phyloP scores from a whole-genome alignment of 2,329 filamentous ascomycete species.

The Lasiodiplodia theobromae region DNA sequence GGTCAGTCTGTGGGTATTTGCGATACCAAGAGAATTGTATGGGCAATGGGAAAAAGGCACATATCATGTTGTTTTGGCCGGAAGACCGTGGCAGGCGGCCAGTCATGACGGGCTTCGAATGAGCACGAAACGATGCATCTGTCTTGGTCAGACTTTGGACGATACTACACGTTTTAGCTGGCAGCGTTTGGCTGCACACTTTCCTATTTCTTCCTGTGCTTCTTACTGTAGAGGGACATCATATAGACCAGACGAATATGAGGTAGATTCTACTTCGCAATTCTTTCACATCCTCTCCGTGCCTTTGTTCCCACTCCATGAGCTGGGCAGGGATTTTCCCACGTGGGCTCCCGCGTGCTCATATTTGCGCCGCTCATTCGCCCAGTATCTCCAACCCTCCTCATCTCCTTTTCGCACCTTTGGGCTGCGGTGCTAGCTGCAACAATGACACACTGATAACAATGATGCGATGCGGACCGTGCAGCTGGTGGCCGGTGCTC shows the following conservation, averaged over 20 bases:
- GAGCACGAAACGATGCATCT: conserved; percentile 22
- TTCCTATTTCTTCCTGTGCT: not conserved
- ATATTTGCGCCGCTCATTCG: not conserved
- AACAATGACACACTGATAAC: not conserved
- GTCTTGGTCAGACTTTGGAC: conserved; percentile 12
- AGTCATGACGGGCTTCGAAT: conserved; percentile 14
- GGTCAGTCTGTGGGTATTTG: conserved; percentile 16
- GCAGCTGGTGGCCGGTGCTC: conserved; percentile 17
- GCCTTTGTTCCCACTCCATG: not conserved
- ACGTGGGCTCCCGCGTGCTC: not conserved
- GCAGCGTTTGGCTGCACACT: conserved; percentile 13
- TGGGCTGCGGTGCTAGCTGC: not conserved
- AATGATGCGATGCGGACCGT: conserved; percentile 8
- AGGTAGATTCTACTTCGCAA: conserved; percentile 4
- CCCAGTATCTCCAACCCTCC: not conserved
- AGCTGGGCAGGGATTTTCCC: not conserved
- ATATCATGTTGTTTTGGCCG: conserved; percentile 17
- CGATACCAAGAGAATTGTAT: conserved; percentile 12
- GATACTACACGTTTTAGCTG: conserved; percentile 14
- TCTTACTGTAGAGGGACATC: not conserved
- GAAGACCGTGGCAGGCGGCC: conserved; percentile 17
- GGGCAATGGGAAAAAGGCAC: conserved; percentile 9
- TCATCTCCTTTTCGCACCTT: not conserved
- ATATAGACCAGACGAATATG: conserved; percentile 12
- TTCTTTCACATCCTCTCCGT: too few relatives aligned